Conservation (phyloP, 345 rosid genomes). For the Eucalyptus melliodora region DNA sequence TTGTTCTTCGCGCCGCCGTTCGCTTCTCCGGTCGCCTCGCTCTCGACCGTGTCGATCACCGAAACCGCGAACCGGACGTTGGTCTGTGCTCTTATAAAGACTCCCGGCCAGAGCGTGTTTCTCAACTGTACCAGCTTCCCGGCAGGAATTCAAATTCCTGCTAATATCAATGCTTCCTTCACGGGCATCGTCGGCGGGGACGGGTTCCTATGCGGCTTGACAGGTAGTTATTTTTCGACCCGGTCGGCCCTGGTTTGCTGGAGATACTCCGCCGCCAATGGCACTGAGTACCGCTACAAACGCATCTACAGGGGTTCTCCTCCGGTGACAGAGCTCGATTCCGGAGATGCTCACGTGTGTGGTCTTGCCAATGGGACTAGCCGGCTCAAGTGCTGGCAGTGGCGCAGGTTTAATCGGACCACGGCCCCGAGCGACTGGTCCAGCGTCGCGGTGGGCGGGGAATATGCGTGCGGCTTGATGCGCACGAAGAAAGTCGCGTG, state of each 20-base stretch:
- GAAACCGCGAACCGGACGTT: constrained; percentile 17
- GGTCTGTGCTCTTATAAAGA: constrained; percentile 32
- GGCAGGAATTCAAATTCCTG: neutral
- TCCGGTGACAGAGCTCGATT: constrained; percentile 22
- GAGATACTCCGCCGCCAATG: constrained; percentile 33
- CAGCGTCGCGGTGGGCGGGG: constrained; percentile 40
- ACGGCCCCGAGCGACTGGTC: neutral
- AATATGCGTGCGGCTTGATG: constrained; percentile 44
- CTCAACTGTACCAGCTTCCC: constrained; percentile 49
- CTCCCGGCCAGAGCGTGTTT: neutral
- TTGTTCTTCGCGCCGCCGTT: neutral
- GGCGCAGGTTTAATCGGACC: neutral
- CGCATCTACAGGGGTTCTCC: constrained; percentile 18
- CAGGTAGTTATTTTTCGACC: neutral
- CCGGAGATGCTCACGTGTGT: constrained; percentile 38
- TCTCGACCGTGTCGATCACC: constrained; percentile 53
- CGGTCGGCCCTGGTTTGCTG: constrained; percentile 26
- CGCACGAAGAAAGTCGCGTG: constrained; percentile 4
- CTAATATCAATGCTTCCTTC: neutral
- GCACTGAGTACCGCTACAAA: neutral
- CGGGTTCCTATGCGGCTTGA: constrained; percentile 47
- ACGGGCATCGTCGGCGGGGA: constrained; percentile 52
- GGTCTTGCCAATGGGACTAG: constrained; percentile 16
- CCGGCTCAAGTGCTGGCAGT: constrained; percentile 44
- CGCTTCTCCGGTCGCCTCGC: neutral